Percentiles rank a stretch among this genome's conserved stretches.
Conservation (phyloP, 2,329 filamentous ascomycete species). For the Fusarium incarnatum region DNA sequence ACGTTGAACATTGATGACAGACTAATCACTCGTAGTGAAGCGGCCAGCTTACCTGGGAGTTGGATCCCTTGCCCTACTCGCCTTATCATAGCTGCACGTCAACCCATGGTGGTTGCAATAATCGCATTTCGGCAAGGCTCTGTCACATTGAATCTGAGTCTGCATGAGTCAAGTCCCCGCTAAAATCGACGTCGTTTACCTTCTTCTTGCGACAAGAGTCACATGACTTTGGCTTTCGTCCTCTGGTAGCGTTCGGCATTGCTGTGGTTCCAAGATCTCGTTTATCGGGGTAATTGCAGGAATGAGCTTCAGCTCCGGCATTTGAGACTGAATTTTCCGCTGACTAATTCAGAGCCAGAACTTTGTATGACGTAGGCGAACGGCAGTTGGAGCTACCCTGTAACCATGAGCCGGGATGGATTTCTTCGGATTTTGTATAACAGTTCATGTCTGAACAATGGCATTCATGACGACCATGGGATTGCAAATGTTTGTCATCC, state of each 20-base stretch:
- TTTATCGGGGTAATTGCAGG: not conserved
- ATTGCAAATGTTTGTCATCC: fast-evolving
- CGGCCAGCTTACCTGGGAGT: not conserved
- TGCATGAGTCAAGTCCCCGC: no score
- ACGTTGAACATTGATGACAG: no score
- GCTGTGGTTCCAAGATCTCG: not conserved
- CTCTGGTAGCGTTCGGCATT: not conserved
- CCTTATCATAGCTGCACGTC: conserved; percentile 4
- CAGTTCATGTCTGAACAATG: not conserved
- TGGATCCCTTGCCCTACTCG: not conserved
- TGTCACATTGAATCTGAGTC: conserved; percentile 18
- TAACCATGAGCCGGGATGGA: no score
- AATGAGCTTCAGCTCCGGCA: not conserved
- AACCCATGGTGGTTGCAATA: conserved; percentile 3
- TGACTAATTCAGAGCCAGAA: not conserved
- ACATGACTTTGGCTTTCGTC: conserved; percentile 3
- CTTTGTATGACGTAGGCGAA: no score
- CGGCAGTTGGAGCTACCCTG: not conserved
- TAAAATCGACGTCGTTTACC: not conserved
- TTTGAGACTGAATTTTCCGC: not conserved
- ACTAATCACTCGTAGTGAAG: no score
- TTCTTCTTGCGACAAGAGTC: conserved; percentile 18
- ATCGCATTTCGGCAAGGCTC: conserved; percentile 1
- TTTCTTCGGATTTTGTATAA: fast-evolving
- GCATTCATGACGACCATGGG: fast-evolving